Conservation (phyloP, 2,329 filamentous ascomycete species). For the Ophiostoma montium region DNA sequence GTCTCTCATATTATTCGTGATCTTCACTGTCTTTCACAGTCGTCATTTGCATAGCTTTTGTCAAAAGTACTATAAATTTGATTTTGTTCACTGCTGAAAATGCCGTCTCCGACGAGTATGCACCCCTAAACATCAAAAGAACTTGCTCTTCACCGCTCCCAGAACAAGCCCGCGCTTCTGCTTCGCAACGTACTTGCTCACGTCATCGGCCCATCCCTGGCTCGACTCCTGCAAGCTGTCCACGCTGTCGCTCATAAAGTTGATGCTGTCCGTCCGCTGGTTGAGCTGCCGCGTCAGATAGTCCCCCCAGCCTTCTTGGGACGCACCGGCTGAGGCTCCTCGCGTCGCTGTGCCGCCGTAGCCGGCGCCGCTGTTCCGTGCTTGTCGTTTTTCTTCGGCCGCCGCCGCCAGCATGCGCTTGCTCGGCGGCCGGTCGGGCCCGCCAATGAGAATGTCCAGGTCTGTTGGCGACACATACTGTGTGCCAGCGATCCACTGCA, state of each 20-base stretch:
- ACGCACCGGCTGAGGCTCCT: conserved; percentile 11
- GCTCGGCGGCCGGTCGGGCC: conserved; percentile 72
- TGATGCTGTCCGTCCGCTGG: conserved; percentile 78
- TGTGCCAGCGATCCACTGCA: conserved; percentile 94
- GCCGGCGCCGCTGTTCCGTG: conserved; percentile 24
- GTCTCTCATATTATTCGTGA: no score
- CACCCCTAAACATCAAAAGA: conserved; percentile 20
- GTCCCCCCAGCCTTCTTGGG: conserved; percentile 54
- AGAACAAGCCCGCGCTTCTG: conserved; percentile 79
- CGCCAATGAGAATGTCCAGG: conserved; percentile 81
- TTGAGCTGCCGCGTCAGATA: conserved; percentile 81
- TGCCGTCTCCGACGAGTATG: no score
- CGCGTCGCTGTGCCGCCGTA: conserved; percentile 13
- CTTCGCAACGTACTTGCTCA: conserved; percentile 69
- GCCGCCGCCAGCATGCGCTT: conserved; percentile 78
- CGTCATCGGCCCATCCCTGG: conserved; percentile 72
- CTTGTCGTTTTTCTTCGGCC: conserved; percentile 56
- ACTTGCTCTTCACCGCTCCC: conserved; percentile 51
- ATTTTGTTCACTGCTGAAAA: no score
- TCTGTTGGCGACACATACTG: conserved; percentile 80
- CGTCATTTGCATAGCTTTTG: no score
- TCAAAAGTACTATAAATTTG: no score
- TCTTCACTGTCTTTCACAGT: no score
- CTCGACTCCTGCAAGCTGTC: conserved; percentile 69
- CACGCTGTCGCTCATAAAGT: conserved; percentile 71